Evolutionary conservation across 1,139 yeast genomes (phyloP), one percentile per base, ranked within the genome.

Genomic region (Yamadazyma blattariae): DNA sequence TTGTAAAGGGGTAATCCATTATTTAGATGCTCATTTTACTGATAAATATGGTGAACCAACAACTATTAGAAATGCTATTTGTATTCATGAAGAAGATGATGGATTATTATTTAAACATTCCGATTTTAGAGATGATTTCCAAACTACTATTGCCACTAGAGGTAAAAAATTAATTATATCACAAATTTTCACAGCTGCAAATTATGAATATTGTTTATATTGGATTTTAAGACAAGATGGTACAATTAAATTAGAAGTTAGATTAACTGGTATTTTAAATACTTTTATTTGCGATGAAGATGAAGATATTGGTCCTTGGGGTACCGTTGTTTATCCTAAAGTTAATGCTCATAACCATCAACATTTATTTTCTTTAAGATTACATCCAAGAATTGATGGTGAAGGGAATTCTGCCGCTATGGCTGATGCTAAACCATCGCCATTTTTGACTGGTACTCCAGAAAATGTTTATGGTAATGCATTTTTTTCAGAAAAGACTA

Each of bases 331-430:
- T 32, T 83, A 83, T 59, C 94, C 94, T 40, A 77, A 79, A 45
- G 88, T 82, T 35, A 82, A 82, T 55, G 94, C 94, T 30, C 92
- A 84, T 64, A 82, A 84, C 61, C 94, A 84, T 61, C 94, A 84
- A 68, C 94, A 84, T 63, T 66, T 84, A 65, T 84, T 84, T 62
- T 77, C 87, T n/a, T 69, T 84, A 48, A 77, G 94, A 66, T 56
- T 84, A 48, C 86, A 84, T 55, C 92, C 94, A 47, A 76, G 88
- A 68, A 67, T 84, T 43, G 94, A 84, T 50, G 94, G 94, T 51
- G 86, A 80, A 41, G 75, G 74, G 47, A 84, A 84, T 66, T 80
- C 90, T 27, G 83, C 82, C 37, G 84, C 84, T 25, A 74, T 74
- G 45, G 71, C 79, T 35, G 94, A 84, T 53, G 88, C 86, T 35